Evolutionary conservation across 2,329 filamentous ascomycete species (phyloP).

Genomic region (Sporothrix brasiliensis): DNA sequence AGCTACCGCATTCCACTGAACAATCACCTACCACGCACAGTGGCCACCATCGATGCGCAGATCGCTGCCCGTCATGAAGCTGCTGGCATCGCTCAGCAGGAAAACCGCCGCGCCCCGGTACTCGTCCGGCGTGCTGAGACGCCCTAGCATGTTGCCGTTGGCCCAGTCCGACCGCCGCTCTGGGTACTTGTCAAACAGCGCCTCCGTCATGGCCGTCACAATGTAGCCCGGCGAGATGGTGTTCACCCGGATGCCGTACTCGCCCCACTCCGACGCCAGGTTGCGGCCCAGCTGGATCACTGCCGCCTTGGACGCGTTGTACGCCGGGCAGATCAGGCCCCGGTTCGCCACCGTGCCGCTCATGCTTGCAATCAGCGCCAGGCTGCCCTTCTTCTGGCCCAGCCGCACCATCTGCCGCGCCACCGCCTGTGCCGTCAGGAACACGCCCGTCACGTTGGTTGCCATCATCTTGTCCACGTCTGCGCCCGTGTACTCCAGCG

Average conservation of each 20-base stretch:
- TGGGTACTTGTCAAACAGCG: conserved; percentile 74
- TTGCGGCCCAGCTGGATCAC: conserved; percentile 72
- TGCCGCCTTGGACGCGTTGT: conserved; percentile 76
- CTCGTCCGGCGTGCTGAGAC: conserved; percentile 67
- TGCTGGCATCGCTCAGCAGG: conserved; percentile 66
- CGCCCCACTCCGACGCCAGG: conserved; percentile 73
- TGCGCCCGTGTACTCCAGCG: conserved; percentile 76
- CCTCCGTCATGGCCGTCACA: conserved; percentile 79
- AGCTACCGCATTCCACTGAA: background rate
- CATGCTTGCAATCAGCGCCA: conserved; percentile 72
- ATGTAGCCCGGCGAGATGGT: conserved; percentile 81
- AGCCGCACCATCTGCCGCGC: conserved; percentile 71
- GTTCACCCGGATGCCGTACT: conserved; percentile 75
- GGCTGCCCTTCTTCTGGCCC: conserved; percentile 58
- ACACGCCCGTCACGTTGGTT: conserved; percentile 83
- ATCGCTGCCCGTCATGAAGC: conserved; percentile 71
- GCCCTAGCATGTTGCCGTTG: conserved; percentile 80
- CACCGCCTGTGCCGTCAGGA: conserved; percentile 86
- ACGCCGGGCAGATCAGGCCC: conserved; percentile 64
- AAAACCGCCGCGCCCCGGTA: conserved; percentile 72
- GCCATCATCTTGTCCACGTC: conserved; percentile 78
- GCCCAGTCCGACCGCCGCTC: conserved; percentile 71
- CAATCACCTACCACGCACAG: conserved; percentile 54
- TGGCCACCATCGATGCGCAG: conserved; percentile 74
- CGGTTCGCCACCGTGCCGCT: conserved; percentile 68